These are phyloP conservation scores for Graphilbum sp. DNA, from an alignment of 2,329 filamentous ascomycete species.

Conservation along the genomic window DNA sequence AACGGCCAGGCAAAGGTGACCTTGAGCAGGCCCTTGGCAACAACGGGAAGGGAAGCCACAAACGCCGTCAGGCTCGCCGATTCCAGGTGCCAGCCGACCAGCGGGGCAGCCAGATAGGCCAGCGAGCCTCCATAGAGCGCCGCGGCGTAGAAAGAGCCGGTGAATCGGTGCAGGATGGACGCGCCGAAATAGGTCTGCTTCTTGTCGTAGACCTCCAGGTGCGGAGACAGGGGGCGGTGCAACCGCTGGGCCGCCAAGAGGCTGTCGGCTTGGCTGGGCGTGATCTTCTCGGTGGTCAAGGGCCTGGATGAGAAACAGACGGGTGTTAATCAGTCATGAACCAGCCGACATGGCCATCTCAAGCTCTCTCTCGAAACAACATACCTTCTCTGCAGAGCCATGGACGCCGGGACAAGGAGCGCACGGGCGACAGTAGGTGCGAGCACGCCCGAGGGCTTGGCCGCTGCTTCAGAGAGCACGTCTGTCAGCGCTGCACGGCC, in stretches of 20 bases:
- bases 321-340: too few species aligned
- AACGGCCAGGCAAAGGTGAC: constrained; percentile 42
- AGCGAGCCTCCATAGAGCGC: constrained; percentile 64
- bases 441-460: constrained; percentile 30
- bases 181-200: constrained; percentile 73
- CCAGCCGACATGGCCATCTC: too few species aligned
- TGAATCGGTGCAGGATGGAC: constrained; percentile 63
- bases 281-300: constrained; percentile 41
- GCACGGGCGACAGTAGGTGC: constrained; percentile 30
- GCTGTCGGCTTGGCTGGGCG: constrained; percentile 33
- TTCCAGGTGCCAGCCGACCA: constrained; percentile 49
- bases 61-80: constrained; percentile 41
- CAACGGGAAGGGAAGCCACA: constrained; percentile 40
- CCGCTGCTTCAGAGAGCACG: constrained; percentile 21
- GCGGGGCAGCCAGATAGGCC: constrained; percentile 66
- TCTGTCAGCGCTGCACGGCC: too few species aligned
- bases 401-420: constrained; percentile 24
- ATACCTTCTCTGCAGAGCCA: constrained; percentile 30
- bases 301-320: constrained; percentile 17
- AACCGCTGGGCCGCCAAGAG: constrained; percentile 72
- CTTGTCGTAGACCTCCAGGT: constrained; percentile 71
- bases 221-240: constrained; percentile 66
- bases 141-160: constrained; percentile 57
- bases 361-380: not conserved
- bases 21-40: constrained; percentile 41